These are phyloP conservation scores for Salix exigua DNA, from an alignment of 345 rosid species.

Conservation along the genomic window DNA sequence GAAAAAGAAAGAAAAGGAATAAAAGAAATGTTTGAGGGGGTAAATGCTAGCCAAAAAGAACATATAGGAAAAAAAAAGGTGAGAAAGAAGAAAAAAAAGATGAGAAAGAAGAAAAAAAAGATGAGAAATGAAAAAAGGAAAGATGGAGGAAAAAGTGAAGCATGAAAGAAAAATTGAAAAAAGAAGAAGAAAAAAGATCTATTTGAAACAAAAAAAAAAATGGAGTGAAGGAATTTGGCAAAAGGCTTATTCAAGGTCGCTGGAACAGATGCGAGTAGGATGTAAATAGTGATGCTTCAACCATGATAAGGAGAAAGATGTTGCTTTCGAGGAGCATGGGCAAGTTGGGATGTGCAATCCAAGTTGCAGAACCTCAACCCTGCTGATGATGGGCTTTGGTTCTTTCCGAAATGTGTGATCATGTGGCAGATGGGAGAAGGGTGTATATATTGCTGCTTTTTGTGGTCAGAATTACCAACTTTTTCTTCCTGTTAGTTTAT, in stretches of 20 bases:
- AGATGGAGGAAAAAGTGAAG: too few relatives aligned
- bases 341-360: constrained; percentile 30
- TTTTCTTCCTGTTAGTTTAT: constrained; percentile 11
- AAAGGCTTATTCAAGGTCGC: constrained; percentile 11
- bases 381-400: constrained; percentile 40
- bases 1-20: constrained; percentile 19
- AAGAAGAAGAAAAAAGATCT: too few relatives aligned
- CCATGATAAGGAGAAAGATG: constrained; percentile 19
- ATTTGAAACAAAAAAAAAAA: background rate
- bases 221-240: background rate
- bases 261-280: constrained; percentile 14
- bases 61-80: background rate
- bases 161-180: background rate
- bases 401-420: constrained; percentile 31
- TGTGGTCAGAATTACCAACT: constrained; percentile 23
- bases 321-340: constrained; percentile 30
- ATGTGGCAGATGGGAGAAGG: constrained; percentile 47
- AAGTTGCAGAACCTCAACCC: constrained; percentile 38
- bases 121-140: background rate
- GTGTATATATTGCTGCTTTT: constrained; percentile 36
- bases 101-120: background rate
- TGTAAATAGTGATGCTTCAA: constrained; percentile 28
- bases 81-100: constrained; percentile 12
- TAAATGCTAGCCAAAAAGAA: constrained; percentile 4
- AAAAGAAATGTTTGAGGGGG: constrained; percentile 1